phyloP scores from a whole-genome alignment of 352 stramenopile species.

The Globisporangium viniferum region DNA sequence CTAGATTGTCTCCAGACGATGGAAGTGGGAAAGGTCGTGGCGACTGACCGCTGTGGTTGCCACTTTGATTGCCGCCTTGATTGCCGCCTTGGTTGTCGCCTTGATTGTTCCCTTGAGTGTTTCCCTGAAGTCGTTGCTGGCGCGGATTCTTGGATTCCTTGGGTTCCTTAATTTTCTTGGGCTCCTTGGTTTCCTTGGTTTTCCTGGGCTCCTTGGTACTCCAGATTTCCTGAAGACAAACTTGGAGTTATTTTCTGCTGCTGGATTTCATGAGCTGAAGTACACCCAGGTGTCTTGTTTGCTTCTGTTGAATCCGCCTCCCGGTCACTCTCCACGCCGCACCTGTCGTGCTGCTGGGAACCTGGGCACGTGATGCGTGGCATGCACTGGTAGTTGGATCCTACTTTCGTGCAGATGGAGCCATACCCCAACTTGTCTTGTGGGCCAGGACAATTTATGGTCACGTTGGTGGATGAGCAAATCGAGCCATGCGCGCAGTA shows the following conservation, averaged over 20 bases:
- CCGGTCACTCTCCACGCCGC: not conserved
- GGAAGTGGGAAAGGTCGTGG: not conserved
- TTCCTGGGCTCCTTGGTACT: not conserved
- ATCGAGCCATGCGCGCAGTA: conserved; percentile 1
- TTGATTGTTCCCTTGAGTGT: not conserved
- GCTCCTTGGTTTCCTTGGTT: not conserved
- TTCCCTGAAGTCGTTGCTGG: not conserved
- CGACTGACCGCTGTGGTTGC: not conserved
- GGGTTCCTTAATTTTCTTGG: not conserved
- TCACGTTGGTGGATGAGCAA: not conserved
- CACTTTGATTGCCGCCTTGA: not conserved
- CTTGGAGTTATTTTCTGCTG: not conserved
- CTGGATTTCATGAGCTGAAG: too few species aligned
- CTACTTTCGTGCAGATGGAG: not conserved
- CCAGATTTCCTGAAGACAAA: not conserved
- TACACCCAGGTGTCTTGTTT: not conserved
- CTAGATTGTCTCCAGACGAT: not conserved
- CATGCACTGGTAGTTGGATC: not conserved
- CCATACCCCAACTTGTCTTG: conserved; percentile 8
- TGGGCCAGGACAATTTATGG: not conserved
- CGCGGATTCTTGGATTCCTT: not conserved
- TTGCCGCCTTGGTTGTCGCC: too few species aligned
- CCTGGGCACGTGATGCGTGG: not conserved
- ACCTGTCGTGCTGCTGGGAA: not conserved
- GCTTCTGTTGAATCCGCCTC: not conserved